Evolutionary conservation across 805 yeast genomes (phyloP), one percentile per base, ranked within the genome.

Genomic region (Saccharomyces eubayanus): DNA sequence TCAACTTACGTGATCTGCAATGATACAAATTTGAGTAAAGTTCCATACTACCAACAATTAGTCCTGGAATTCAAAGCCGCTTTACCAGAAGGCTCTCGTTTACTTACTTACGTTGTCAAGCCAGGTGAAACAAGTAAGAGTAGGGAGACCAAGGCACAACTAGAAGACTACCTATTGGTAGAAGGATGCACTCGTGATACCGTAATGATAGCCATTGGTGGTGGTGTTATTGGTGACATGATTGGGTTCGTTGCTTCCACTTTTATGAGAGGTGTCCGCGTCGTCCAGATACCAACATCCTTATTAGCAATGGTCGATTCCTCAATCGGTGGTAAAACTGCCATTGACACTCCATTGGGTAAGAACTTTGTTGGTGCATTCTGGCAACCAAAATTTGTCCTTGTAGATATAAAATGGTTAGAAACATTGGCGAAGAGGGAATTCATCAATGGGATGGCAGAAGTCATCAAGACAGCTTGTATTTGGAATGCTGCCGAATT

Each of bases 211-310:
- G 99, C 99, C 8, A 82, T 94, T 55, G 99, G 99, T 57, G 99
- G 99, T 60, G 99, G 99, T 62, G 95, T 94, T 51, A 92, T 94
- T 70, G 99, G 99, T 56, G 99, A 94, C 68, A 92, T 94, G 99
- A 88, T 92, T 60, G 99, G 99, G 3, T 94, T 83, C 68, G 98
- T 94, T 46, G 99, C 99, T n/a, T 92, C 99, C 31, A 94, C 99
- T 2, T 94, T 94, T 70, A 94, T 94, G 99, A 81, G 99, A 68
- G 99, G 99, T 54, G 96, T 94, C 8, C 79, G 96, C 58, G 89
- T 90, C 54, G 84, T 90, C 47, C 99, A 94, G 71, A 78, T 94
- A 29, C 99, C 99, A 53, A 94, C 99, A 6, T 87, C 96, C 31
- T 73, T 94, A 59, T 77, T 94, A 58, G 85, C 99, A 8, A 94